phyloP scores from a whole-genome alignment of 176 grass and related monocot genomes.

The Tillandsia fasciculata region DNA sequence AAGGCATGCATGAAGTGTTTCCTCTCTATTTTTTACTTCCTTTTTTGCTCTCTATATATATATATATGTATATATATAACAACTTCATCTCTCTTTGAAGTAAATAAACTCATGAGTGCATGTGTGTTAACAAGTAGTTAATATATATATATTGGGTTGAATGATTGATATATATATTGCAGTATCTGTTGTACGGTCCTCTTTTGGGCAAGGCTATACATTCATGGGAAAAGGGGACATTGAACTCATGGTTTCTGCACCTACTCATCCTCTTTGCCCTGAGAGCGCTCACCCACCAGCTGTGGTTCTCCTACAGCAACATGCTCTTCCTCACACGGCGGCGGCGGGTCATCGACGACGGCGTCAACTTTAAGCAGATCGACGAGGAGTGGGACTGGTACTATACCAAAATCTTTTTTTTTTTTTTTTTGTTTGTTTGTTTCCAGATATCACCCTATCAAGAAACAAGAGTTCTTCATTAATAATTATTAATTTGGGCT shows the following conservation, averaged over 20 bases:
- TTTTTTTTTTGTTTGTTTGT: too few relatives aligned
- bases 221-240: slow-evolving; percentile 29
- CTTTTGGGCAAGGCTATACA: slow-evolving; percentile 41
- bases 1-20: slow-evolving; percentile 48
- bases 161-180: slow-evolving; percentile 9
- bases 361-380: slow-evolving; percentile 72
- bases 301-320: slow-evolving; percentile 77
- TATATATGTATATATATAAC: too few relatives aligned
- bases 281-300: slow-evolving; percentile 48
- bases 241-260: slow-evolving; percentile 56
- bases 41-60: too few relatives aligned
- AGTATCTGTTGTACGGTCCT: slow-evolving; percentile 77
- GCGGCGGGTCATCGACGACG: slow-evolving; percentile 54
- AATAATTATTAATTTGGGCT: too few relatives aligned
- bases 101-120: background rate
- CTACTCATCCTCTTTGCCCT: slow-evolving; percentile 47
- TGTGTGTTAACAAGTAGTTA: background rate
- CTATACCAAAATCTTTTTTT: background rate
- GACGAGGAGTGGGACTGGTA: slow-evolving; percentile 83
- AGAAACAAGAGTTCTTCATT: too few relatives aligned
- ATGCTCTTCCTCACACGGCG: slow-evolving; percentile 88
- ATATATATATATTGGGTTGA: background rate
- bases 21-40: background rate
- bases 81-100: background rate
- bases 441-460: too few relatives aligned